These are phyloP conservation scores for Omphalea diandra DNA, from an alignment of 441 rosid species.

Conservation along the genomic window DNA sequence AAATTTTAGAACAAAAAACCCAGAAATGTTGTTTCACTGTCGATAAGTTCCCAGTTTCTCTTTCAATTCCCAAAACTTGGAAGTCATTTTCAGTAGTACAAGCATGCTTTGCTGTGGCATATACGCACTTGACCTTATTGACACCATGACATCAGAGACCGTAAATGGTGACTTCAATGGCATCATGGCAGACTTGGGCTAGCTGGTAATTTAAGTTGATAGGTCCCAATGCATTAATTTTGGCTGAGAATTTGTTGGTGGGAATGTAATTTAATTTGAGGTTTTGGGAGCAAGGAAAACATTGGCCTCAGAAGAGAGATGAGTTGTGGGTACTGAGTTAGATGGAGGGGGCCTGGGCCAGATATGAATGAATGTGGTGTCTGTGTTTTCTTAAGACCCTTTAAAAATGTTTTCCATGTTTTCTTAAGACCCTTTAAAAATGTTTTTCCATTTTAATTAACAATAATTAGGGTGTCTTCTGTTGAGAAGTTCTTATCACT, in stretches of 20 bases:
- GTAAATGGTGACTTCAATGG: conserved; percentile 13
- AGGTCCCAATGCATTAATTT: conserved; percentile 28
- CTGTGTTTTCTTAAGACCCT: background rate
- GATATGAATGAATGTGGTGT: background rate
- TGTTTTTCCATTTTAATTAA: conserved; percentile 9
- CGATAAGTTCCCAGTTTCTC: background rate
- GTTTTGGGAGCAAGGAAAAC: background rate
- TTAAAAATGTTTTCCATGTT: background rate
- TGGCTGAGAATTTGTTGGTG: background rate
- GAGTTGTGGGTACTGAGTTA: background rate
- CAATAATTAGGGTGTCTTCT: background rate
- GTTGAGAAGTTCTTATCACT: background rate
- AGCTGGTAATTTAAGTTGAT: conserved; percentile 8
- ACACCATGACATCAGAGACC: conserved; percentile 25
- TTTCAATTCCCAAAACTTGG: background rate
- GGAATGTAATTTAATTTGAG: background rate
- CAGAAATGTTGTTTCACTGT: conserved; percentile 5
- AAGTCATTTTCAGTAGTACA: background rate
- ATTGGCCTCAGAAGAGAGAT: background rate
- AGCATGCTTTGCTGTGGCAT: background rate
- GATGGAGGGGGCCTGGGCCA: background rate
- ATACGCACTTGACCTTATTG: conserved; percentile 7
- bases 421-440: background rate
- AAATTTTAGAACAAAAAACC: too few relatives aligned
- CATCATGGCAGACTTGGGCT: background rate